Base-by-base conservation (phyloP, 2,329 filamentous ascomycete species). In the Calonectria multiphialidica region DNA sequence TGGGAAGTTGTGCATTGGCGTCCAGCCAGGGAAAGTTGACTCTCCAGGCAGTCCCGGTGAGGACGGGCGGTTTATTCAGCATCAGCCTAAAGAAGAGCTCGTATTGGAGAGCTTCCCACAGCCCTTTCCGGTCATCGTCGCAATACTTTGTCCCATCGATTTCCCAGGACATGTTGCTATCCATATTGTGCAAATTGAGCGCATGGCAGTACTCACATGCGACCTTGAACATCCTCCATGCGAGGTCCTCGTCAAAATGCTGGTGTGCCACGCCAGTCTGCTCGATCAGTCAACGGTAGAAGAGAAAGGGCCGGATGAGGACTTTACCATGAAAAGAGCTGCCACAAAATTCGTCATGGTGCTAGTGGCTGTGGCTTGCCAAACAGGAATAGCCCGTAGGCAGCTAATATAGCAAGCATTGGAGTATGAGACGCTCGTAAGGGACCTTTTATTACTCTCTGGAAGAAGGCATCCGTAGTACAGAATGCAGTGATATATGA, bases 121-220 rank as follows among this genome's bases (percentile, higher is more conserved):
- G 23, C 1, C 53, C 53, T 12, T 59, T 59, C 25, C 53, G 33
- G 35, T 59, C 53, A 3, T 59, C 33, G 21, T 59, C 53, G 35
- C 53, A 18, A 15, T 23, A 7, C 8, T 16, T 40, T 12, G 18
- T 59, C 9, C 53, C n/a, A 16, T 59, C 53, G 7, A 59, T 25
- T 23, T 10, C 21, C 53, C 53, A 59, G 7, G 53, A 37, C 15
- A 23, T 59, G 13, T 37, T 59, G 9, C 42, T 63, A 25, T 63
- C 59, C 25, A 63, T 15, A 2, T 63, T 63, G n/a, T 63, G 59
- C 42, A 63, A 45, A 30, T 63, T 47, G 10, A 63, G 59, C 10
- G 59, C 59, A 35, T 63, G 59, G 18, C 59, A 63, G n/a, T 63
- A 63, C 21, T 63, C 59, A 18, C 59, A 63, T 2, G 59, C 59